These are phyloP conservation scores for Fraxinus baroniana DNA, from an alignment of 305 asterid species.

Conservation along the genomic window DNA sequence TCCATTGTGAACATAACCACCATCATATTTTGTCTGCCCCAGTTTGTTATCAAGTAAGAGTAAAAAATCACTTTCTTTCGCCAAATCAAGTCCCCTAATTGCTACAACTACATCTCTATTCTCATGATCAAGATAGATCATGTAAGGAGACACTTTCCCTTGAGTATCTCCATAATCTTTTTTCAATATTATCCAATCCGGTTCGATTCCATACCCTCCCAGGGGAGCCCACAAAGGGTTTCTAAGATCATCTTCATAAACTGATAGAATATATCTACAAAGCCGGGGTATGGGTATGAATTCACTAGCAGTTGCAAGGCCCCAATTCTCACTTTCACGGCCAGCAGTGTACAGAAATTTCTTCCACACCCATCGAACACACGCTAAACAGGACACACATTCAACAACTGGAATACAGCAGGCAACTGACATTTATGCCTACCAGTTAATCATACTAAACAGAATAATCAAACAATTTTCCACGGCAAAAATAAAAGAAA, in stretches of 20 bases:
- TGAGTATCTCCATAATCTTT: constrained; percentile 54
- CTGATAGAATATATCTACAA: constrained; percentile 68
- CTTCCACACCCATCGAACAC: constrained; percentile 97
- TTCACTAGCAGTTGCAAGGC: constrained; percentile 77
- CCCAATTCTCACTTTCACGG: constrained; percentile 90
- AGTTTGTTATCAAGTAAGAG: constrained; percentile 78
- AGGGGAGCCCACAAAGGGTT: constrained; percentile 76
- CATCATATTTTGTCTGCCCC: constrained; percentile 90
- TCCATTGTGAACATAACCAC: constrained; percentile 92
- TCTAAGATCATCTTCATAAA: constrained; percentile 73
- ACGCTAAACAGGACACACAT: constrained; percentile 88
- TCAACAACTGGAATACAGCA: constrained; percentile 87
- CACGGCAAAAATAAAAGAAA: constrained; percentile 6
- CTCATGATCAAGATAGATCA: constrained; percentile 79
- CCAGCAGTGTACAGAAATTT: constrained; percentile 87
- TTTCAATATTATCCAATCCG: constrained; percentile 62
- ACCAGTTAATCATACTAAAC: constrained; percentile 27
- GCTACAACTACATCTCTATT: constrained; percentile 65
- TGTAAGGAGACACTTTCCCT: constrained; percentile 77
- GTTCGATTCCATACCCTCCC: constrained; percentile 81
- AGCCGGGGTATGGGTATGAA: constrained; percentile 83
- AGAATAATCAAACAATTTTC: constrained; percentile 21
- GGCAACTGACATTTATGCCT: constrained; percentile 83
- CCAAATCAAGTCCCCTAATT: constrained; percentile 83
- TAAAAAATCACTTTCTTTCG: constrained; percentile 71